Conservation (phyloP, 257 asterid species). For the Eucommia ulmoides region DNA sequence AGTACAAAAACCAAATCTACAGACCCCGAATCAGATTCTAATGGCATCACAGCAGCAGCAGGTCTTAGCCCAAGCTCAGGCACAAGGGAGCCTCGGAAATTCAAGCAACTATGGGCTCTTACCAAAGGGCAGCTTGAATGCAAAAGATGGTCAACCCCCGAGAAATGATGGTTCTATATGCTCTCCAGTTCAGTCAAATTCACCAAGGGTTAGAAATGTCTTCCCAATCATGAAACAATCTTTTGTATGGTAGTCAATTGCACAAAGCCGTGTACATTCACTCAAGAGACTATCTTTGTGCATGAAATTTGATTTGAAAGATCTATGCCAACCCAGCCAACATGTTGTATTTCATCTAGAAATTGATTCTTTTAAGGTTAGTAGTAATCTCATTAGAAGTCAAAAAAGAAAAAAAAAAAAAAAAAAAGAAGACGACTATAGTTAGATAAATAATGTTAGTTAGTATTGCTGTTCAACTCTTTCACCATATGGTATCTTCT, state of each 20-base stretch:
- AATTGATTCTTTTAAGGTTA: no score
- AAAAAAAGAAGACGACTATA: no score
- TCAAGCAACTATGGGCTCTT: conserved; percentile 69
- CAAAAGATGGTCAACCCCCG: conserved; percentile 85
- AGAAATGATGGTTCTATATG: conserved; percentile 96
- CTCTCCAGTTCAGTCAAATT: conserved; percentile 90
- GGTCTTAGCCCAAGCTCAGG: conserved; percentile 85
- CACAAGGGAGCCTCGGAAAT: conserved; percentile 78
- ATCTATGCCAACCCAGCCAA: not conserved
- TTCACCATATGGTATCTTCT: no score
- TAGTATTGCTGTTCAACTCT: no score
- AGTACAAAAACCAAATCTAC: conserved; percentile 80
- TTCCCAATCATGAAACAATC: conserved; percentile 3
- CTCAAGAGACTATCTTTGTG: not conserved
- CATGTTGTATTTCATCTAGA: no score
- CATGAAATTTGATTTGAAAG: not conserved
- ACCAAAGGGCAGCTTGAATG: conserved; percentile 67
- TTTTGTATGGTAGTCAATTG: not conserved
- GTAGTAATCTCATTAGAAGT: no score
- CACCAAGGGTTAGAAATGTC: conserved; percentile 56
- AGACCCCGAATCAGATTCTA: conserved; percentile 68
- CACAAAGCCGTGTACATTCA: not conserved
- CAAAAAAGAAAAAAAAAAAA: no score
- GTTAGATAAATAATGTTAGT: no score
- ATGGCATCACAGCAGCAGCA: conserved; percentile 94